phyloP scores from a whole-genome alignment of 139 green algal genomes.

The Dunaliella primolecta region DNA sequence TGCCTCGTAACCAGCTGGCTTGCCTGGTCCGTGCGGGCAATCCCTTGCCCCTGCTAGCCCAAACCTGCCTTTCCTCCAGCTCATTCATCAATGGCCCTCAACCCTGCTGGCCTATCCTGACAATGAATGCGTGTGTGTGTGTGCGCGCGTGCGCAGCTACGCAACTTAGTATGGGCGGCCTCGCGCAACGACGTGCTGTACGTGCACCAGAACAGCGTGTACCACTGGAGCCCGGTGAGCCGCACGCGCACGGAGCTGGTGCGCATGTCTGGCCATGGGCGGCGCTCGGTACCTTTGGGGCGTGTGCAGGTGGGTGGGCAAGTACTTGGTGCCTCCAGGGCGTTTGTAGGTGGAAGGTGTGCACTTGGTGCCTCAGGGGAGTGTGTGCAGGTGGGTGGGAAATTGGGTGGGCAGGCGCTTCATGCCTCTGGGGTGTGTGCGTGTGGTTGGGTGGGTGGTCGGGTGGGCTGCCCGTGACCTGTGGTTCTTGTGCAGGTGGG shows the following conservation, averaged over 20 bases:
- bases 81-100: too few species aligned
- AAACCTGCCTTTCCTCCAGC: background rate
- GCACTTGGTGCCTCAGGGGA: too few species aligned
- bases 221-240: conserved; percentile 65
- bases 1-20: background rate
- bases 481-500: too few species aligned
- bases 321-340: too few species aligned
- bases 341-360: too few species aligned
- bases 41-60: background rate
- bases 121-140: background rate
- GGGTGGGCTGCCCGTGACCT: too few species aligned
- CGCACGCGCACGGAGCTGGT: conserved; percentile 1
- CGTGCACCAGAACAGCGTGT: conserved; percentile 69
- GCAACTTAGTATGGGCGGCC: conserved; percentile 86
- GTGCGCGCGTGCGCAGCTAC: conserved; percentile 44
- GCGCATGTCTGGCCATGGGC: conserved; percentile 1
- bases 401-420: too few species aligned
- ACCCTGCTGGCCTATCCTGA: background rate
- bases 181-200: conserved; percentile 80
- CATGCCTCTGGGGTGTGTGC: too few species aligned
- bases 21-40: background rate
- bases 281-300: conserved; percentile 18
- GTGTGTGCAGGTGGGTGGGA: background rate
- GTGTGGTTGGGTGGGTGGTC: too few species aligned
- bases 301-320: conserved; percentile 66